phyloP scores from a whole-genome alignment of 257 asterid species.

The Solanum chmielewskii region DNA sequence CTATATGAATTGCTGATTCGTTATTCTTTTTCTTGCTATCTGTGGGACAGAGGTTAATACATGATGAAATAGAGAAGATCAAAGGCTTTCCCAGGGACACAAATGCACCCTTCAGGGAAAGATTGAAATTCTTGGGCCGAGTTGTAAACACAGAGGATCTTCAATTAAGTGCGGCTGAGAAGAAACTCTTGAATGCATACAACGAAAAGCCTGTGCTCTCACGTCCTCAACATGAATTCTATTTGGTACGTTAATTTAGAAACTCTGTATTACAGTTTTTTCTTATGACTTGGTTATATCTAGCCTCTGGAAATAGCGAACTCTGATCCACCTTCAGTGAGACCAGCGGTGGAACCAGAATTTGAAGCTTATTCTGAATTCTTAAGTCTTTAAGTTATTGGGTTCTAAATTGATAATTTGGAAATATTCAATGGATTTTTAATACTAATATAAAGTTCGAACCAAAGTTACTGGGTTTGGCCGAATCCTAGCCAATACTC shows the following conservation, averaged over 20 bases:
- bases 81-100: slow-evolving; percentile 71
- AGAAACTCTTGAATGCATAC: slow-evolving; percentile 82
- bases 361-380: not conserved
- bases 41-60: slow-evolving; percentile 49
- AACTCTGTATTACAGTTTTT: not conserved
- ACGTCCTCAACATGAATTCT: slow-evolving; percentile 91
- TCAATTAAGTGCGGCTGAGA: slow-evolving; percentile 58
- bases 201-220: slow-evolving; percentile 91
- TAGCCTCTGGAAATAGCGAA: not conserved
- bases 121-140: slow-evolving; percentile 78
- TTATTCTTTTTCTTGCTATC: not conserved
- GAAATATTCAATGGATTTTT: not conserved
- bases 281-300: not conserved
- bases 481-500: not conserved
- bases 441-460: not conserved
- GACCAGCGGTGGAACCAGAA: not conserved
- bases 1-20: not conserved
- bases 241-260: slow-evolving; percentile 36
- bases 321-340: not conserved
- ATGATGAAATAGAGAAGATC: slow-evolving; percentile 65
- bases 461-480: not conserved
- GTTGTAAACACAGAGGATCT: slow-evolving; percentile 65
- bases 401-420: not conserved
- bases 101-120: slow-evolving; percentile 59
- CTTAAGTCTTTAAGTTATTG: not conserved